Conservation (phyloP, 169 alveolate species). For the Babesia bovis region DNA sequence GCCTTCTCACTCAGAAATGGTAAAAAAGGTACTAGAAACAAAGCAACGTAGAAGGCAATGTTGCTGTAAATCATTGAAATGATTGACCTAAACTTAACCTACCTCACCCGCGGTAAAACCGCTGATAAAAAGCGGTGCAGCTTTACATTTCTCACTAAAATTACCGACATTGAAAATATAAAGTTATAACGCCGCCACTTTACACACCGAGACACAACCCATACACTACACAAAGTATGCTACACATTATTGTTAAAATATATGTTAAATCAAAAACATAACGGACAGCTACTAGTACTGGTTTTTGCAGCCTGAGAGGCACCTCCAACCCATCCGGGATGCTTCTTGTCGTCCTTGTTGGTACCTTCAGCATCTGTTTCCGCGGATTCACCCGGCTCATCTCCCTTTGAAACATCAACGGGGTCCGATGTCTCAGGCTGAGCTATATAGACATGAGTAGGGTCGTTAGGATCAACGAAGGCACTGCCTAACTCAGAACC, state of each 20-base stretch:
- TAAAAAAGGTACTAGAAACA: slow-evolving; percentile 22
- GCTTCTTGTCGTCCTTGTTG: not conserved
- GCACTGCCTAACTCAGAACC: slow-evolving; percentile 49
- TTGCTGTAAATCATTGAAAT: slow-evolving; percentile 12
- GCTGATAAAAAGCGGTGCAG: slow-evolving; percentile 20
- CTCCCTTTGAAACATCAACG: not conserved
- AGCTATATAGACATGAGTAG: slow-evolving; percentile 46
- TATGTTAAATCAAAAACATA: not conserved
- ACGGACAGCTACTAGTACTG: not conserved
- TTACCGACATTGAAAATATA: slow-evolving; percentile 18
- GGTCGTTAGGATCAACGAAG: slow-evolving; percentile 64
- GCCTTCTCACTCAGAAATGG: slow-evolving; percentile 15
- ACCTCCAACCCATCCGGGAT: not conserved
- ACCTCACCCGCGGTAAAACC: slow-evolving; percentile 29
- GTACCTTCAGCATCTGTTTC: not conserved
- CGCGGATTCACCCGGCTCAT: not conserved
- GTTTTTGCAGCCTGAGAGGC: not conserved
- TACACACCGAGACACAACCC: not conserved
- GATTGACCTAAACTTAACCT: not conserved
- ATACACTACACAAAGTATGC: not conserved
- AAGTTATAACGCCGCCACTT: not conserved
- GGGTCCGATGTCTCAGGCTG: slow-evolving; percentile 58
- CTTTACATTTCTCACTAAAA: slow-evolving; percentile 35
- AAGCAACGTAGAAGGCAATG: slow-evolving; percentile 34
- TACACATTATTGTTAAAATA: not conserved